Evolutionary conservation across 768 basidiomycete genomes (phyloP), one percentile per base, ranked within the genome.

Genomic region (Leccinum obscurum): DNA sequence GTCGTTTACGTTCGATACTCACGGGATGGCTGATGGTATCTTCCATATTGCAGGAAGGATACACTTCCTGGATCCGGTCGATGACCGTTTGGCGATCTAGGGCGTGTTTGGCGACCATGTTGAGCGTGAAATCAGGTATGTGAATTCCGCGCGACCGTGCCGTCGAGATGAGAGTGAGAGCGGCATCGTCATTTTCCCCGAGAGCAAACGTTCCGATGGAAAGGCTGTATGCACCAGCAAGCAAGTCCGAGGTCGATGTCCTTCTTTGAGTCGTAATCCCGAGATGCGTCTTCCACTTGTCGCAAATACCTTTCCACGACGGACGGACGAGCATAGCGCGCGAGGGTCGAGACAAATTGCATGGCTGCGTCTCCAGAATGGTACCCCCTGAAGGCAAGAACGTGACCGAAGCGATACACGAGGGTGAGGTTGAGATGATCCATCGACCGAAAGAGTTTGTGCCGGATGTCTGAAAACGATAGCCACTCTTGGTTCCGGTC

Each of bases 351-450:
- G 28, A 28, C 28, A 1, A 28, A 1, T 28, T 28, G 8, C 28
- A 28, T 8, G 28, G 28, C 28, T 28, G 28, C 28, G 28, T 30
- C 28, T 30, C 28, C 8, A 30, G 8, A 46, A 50, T 54, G 52
- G 59, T 80, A 81, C 0, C 86, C 86, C 63, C 82, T 85, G 17
- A 73, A 70, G 3, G 80, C 80, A n/a, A 77, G 73, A 4, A 77
- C 69, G 48, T 77, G 56, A 65, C 15, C 7, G 28, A 28, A 28
- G 28, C 28, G 28, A 28, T 28, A 28, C 28, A 83, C 60, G 24
- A 82, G 72, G 2, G 68, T 55, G 15, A 80, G 69, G 28, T 79
- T 72, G 51, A 72, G 68, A 35, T 65, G 61, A 1, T 62, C 62
- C 58, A 71, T 62, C 24, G 58, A 58, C 28, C 69, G 68, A 26